Evolutionary conservation across 2,329 filamentous ascomycete species (phyloP).

Genomic region (Beauveria australis): DNA sequence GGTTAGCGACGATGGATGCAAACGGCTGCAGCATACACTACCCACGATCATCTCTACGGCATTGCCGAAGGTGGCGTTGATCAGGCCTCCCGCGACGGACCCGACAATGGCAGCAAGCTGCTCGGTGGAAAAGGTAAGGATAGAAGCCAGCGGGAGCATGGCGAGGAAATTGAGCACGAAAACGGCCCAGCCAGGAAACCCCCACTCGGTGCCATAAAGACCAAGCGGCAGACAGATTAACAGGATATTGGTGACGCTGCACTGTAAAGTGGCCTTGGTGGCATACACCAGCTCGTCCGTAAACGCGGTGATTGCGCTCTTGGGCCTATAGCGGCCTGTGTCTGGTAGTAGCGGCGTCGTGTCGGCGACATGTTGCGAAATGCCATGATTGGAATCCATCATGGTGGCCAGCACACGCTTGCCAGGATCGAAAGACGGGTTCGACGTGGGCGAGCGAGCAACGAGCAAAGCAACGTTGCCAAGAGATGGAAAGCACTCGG

Average conservation of each 20-base stretch:
- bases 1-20: neutral
- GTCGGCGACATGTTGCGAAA: neutral
- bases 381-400: constrained; percentile 1
- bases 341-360: constrained; percentile 3
- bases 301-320: neutral
- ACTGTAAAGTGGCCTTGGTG: constrained; percentile 9
- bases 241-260: constrained; percentile 38
- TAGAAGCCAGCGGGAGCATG: constrained; percentile 52
- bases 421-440: neutral
- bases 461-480: neutral
- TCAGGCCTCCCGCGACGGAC: constrained; percentile 52
- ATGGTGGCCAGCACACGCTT: neutral
- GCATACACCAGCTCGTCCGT: constrained; percentile 8
- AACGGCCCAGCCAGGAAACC: constrained; percentile 36
- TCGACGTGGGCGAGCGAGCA: neutral
- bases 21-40: neutral
- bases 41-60: constrained; percentile 55
- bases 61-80: constrained; percentile 61
- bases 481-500: neutral
- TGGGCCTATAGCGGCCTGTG: neutral
- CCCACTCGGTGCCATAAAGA: constrained; percentile 44
- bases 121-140: constrained; percentile 57
- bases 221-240: constrained; percentile 58
- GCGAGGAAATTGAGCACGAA: constrained; percentile 58
- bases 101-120: constrained; percentile 53